Conservation (phyloP, 306 rosid species). For the Neltuma alba region DNA sequence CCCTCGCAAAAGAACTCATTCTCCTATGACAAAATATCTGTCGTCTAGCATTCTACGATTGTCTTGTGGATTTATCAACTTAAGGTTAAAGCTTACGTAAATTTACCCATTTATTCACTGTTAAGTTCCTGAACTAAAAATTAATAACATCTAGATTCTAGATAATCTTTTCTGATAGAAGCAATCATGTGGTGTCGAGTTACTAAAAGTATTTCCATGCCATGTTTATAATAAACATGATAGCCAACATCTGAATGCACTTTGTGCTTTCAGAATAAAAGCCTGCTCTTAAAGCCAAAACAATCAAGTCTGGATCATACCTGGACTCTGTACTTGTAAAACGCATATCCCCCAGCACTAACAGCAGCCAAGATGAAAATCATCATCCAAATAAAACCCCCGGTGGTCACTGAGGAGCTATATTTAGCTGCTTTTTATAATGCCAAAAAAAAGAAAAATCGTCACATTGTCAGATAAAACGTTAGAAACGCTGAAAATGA, state of each 20-base stretch:
- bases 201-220: background rate
- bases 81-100: background rate
- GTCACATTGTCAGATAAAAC: background rate
- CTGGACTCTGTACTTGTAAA: constrained; percentile 96
- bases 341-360: constrained; percentile 70
- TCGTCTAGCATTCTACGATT: background rate
- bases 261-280: background rate
- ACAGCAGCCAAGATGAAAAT: constrained; percentile 64
- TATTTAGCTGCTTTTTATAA: constrained; percentile 44
- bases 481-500: background rate
- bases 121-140: background rate
- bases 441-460: background rate
- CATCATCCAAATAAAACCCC: constrained; percentile 66
- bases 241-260: background rate
- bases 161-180: background rate
- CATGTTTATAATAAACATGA: background rate
- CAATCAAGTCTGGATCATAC: constrained; percentile 44
- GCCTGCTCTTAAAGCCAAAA: constrained; percentile 13
- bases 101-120: background rate
- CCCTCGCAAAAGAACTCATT: background rate
- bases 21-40: background rate
- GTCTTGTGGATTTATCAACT: background rate
- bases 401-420: constrained; percentile 34
- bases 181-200: background rate
- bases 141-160: background rate